phyloP scores from a whole-genome alignment of 257 asterid genomes.

The Ocimum tenuiflorum region DNA sequence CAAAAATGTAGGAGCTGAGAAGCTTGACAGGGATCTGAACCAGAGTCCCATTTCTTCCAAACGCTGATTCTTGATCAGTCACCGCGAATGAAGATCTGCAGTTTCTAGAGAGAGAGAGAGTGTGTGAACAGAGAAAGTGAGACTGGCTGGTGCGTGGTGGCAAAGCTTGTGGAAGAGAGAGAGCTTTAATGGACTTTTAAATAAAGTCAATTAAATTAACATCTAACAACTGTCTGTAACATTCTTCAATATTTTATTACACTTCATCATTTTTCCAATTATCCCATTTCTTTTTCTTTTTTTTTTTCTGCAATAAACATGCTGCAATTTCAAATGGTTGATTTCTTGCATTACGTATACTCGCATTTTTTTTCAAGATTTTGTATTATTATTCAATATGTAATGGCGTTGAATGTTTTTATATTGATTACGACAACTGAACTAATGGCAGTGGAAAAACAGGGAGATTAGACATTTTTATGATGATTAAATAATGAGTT shows the following conservation, averaged over 20 bases:
- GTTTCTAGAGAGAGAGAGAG: constrained; percentile 17
- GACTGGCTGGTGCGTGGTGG: constrained; percentile 14
- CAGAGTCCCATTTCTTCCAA: constrained; percentile 36
- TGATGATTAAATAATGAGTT: neutral
- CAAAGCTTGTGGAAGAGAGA: constrained; percentile 14
- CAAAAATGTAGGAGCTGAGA: constrained; percentile 23
- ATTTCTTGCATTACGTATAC: neutral
- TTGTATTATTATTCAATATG: neutral
- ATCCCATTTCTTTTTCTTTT: no score
- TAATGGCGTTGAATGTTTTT: neutral
- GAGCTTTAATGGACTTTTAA: constrained; percentile 21
- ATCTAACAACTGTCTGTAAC: constrained; percentile 3
- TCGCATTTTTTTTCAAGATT: neutral
- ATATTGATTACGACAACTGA: constrained; percentile 8
- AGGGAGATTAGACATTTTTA: constrained; percentile 9
- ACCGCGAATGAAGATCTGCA: constrained; percentile 34
- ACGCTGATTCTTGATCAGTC: constrained; percentile 17
- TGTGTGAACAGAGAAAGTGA: neutral
- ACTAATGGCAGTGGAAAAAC: constrained; percentile 1
- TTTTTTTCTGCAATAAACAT: neutral
- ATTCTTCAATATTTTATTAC: constrained; percentile 15
- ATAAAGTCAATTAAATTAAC: constrained; percentile 13
- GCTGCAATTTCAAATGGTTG: neutral
- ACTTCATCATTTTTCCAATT: neutral
- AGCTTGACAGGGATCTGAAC: constrained; percentile 31